phyloP scores from a whole-genome alignment of 768 basidiomycete species.

The Lactifluus hygrophoroides region DNA sequence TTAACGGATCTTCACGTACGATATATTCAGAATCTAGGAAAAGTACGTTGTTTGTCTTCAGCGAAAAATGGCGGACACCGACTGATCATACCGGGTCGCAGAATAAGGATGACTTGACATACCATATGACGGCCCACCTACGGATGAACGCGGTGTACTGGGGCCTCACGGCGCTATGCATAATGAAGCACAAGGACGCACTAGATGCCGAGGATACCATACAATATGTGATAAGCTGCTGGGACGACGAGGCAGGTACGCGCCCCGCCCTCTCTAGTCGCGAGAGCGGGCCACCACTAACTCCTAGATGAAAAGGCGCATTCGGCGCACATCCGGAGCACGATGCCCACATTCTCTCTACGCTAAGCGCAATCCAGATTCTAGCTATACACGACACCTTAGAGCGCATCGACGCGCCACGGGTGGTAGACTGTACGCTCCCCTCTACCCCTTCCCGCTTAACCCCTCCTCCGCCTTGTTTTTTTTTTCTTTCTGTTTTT shows the following conservation, averaged over 20 bases:
- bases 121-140: constrained; percentile 88
- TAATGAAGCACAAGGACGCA: constrained; percentile 71
- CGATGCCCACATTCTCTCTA: no score
- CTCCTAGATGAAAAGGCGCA: constrained; percentile 47
- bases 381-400: constrained; percentile 77
- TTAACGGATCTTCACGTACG: constrained; percentile 54
- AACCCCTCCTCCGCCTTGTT: not conserved
- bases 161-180: no score
- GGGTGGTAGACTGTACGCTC: no score
- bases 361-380: no score
- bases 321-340: constrained; percentile 92
- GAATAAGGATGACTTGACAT: constrained; percentile 80
- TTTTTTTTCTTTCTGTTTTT: no score
- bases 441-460: no score
- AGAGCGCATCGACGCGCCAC: no score
- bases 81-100: no score
- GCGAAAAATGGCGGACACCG: no score
- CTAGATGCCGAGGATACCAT: constrained; percentile 80
- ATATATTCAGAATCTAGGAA: constrained; percentile 70
- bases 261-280: not conserved
- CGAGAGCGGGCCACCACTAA: not conserved
- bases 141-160: constrained; percentile 96
- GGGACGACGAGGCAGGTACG: constrained; percentile 70
- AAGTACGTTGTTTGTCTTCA: constrained; percentile 35
- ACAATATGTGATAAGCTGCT: no score